Percentiles rank a stretch among this genome's conserved stretches.
Evolutionary conservation across 345 rosid species (phyloP).

Genomic region (Brassica cretica): DNA sequence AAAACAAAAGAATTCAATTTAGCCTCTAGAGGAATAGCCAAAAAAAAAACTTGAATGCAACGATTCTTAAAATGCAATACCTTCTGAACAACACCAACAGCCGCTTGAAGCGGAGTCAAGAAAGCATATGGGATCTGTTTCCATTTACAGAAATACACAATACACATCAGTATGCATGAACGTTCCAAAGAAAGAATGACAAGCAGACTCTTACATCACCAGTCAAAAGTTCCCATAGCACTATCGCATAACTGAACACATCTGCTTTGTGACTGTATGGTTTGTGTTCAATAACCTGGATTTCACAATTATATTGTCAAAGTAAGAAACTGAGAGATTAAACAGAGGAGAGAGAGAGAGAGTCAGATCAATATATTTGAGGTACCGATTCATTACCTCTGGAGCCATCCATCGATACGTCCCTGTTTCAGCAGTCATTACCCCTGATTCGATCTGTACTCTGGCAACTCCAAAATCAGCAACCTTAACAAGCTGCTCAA

Average conservation of each 20-base stretch:
- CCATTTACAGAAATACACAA: slow-evolving; percentile 24
- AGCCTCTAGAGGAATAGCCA: slow-evolving; percentile 5
- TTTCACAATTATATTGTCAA: slow-evolving; percentile 28
- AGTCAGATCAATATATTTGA: neutral
- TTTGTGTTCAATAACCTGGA: slow-evolving; percentile 93
- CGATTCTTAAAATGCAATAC: slow-evolving; percentile 41
- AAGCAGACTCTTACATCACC: slow-evolving; percentile 66
- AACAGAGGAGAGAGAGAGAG: neutral
- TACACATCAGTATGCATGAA: slow-evolving; percentile 4
- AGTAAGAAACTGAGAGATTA: slow-evolving; percentile 1
- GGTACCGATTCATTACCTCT: slow-evolving; percentile 56
- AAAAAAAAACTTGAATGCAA: neutral
- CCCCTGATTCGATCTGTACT: slow-evolving; percentile 90
- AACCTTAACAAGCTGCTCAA: slow-evolving; percentile 85
- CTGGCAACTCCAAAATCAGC: slow-evolving; percentile 99
- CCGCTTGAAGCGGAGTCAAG: slow-evolving; percentile 89
- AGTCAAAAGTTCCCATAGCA: slow-evolving; percentile 92
- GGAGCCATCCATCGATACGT: slow-evolving; percentile 99
- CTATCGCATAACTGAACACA: slow-evolving; percentile 88
- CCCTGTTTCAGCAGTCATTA: slow-evolving; percentile 98
- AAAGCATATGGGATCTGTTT: slow-evolving; percentile 79
- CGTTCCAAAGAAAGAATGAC: neutral
- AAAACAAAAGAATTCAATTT: slow-evolving; percentile 1
- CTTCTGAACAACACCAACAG: slow-evolving; percentile 93
- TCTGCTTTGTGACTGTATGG: slow-evolving; percentile 93